phyloP scores from a whole-genome alignment of 2,329 filamentous ascomycete genomes.

The Mycogone perniciosa region DNA sequence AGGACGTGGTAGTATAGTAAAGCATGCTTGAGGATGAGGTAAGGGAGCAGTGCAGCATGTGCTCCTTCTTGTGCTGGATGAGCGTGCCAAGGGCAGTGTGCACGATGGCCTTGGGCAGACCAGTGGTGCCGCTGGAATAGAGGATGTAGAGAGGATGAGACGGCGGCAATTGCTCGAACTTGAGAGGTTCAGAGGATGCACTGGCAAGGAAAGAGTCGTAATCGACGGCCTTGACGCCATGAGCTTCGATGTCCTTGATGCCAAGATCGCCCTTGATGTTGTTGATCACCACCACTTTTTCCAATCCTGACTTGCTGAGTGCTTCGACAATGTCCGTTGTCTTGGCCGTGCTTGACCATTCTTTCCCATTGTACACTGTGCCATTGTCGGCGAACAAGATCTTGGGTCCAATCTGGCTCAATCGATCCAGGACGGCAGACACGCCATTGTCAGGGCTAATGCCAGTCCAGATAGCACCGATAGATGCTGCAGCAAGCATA shows the following conservation, averaged over 20 bases:
- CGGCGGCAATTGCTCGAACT: constrained; percentile 72
- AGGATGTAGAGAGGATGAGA: constrained; percentile 91
- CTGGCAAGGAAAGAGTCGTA: constrained; percentile 40
- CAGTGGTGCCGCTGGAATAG: constrained; percentile 88
- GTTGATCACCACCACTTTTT: constrained; percentile 68
- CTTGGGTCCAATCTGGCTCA: constrained; percentile 77
- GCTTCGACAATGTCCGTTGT: constrained; percentile 66
- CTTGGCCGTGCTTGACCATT: constrained; percentile 74
- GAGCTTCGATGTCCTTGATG: constrained; percentile 34
- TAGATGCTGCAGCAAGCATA: constrained; percentile 73
- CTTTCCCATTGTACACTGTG: constrained; percentile 84
- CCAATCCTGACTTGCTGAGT: constrained; percentile 54
- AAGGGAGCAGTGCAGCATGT: constrained; percentile 79
- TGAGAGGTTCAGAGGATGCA: constrained; percentile 40
- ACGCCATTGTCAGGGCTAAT: constrained; percentile 91
- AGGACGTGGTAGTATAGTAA: constrained; percentile 91
- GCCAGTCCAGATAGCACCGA: constrained; percentile 89
- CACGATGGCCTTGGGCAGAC: constrained; percentile 84
- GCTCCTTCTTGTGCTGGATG: constrained; percentile 96
- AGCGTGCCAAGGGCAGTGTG: constrained; percentile 87
- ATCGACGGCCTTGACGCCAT: constrained; percentile 36
- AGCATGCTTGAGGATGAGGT: constrained; percentile 66
- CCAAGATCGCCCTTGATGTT: constrained; percentile 47
- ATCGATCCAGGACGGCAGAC: constrained; percentile 79
- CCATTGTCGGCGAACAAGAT: constrained; percentile 84